Evolutionary conservation across 179 eudicot genomes (phyloP).

Genomic region (Sideroxylon spinosum): DNA sequence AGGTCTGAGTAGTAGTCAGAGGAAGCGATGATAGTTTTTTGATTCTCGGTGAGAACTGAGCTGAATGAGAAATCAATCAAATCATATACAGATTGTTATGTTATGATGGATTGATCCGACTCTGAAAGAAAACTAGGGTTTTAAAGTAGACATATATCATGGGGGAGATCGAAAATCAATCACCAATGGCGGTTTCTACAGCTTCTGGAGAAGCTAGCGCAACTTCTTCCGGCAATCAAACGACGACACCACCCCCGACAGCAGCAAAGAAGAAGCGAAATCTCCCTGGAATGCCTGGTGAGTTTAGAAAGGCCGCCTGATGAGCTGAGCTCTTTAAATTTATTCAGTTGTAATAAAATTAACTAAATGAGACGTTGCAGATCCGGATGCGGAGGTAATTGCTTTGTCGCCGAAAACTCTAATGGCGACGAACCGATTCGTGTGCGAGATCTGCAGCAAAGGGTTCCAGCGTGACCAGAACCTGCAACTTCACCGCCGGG

Average conservation of each 20-base stretch:
- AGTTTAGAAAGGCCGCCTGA: neutral
- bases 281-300: conserved; percentile 53
- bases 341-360: neutral
- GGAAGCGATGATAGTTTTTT: no score
- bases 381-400: conserved; percentile 42
- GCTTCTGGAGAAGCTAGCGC: conserved; percentile 22
- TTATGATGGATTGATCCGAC: no score
- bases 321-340: neutral
- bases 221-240: neutral
- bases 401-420: conserved; percentile 38
- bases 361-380: conserved; percentile 15
- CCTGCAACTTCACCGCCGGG: conserved; percentile 37
- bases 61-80: no score
- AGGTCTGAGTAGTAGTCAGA: no score
- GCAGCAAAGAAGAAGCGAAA: conserved; percentile 30
- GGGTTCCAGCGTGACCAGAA: conserved; percentile 43
- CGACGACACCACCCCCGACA: neutral
- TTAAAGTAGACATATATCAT: conserved; percentile 6
- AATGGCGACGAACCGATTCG: conserved; percentile 35
- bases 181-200: conserved; percentile 11
- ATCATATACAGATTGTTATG: neutral
- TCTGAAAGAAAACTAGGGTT: neutral
- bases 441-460: conserved; percentile 41
- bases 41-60: no score
- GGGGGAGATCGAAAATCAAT: conserved; percentile 22